phyloP scores from a whole-genome alignment of 1,139 yeast genomes.

The Nakaseomyces sp. region DNA sequence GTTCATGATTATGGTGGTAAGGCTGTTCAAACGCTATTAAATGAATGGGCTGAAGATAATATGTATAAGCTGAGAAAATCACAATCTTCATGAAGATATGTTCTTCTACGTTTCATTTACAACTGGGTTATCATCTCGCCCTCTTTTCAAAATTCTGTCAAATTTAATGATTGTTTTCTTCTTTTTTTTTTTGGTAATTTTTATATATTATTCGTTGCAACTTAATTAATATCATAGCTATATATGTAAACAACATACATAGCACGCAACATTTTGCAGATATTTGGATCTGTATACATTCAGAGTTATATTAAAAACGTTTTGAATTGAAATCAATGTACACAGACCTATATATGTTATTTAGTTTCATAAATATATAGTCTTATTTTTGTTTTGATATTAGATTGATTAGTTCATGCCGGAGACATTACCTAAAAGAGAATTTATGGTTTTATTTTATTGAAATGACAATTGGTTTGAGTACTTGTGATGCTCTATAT shows the following conservation, averaged over 20 bases:
- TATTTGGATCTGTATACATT: not conserved
- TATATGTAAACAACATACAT: not conserved
- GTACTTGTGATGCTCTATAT: slow-evolving; percentile 6
- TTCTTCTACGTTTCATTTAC: too few species aligned
- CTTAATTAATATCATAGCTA: not conserved
- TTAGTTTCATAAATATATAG: slow-evolving; percentile 2
- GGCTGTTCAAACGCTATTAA: slow-evolving; percentile 43
- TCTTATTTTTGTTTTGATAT: slow-evolving; percentile 5
- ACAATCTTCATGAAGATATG: too few species aligned
- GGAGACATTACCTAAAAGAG: slow-evolving; percentile 5
- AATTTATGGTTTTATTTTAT: slow-evolving; percentile 6
- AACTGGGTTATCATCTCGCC: too few species aligned
- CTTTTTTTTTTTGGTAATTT: not conserved
- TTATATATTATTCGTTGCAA: not conserved
- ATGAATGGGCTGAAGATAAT: slow-evolving; percentile 24
- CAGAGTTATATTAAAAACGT: slow-evolving; percentile 4
- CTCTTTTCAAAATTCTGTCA: too few species aligned
- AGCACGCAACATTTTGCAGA: not conserved
- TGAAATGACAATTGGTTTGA: slow-evolving; percentile 6
- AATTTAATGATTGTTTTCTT: too few species aligned
- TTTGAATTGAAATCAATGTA: slow-evolving; percentile 6
- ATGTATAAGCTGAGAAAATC: too few species aligned
- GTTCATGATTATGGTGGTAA: slow-evolving; percentile 42
- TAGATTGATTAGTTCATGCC: slow-evolving; percentile 3
- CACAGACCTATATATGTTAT: slow-evolving; percentile 4